Base-by-base conservation (phyloP, 2,329 filamentous ascomycete genomes). In the Chrysosporium keratinophilum region DNA sequence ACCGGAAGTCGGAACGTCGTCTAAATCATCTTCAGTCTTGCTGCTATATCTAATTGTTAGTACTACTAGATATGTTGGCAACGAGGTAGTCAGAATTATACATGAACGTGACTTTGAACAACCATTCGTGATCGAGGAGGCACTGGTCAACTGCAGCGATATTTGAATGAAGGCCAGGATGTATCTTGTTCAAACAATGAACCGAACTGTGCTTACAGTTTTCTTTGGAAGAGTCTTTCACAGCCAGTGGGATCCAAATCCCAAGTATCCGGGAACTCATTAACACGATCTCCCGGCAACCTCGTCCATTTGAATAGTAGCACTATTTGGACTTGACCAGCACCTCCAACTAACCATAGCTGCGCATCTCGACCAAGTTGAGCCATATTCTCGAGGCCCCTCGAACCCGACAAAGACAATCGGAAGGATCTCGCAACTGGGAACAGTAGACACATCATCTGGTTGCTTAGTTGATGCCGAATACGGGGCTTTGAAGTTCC, bases 381-480 rank as follows among this genome's bases (percentile, higher is more conserved):
- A 1, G 33, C 9, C 2, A 41, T 34, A 34, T 19, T 35, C 40
- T 58, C n/a, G n/a, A n/a, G n/a, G n/a, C 52, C 17, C 28, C 23
- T 55, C 55, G 57, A 44, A 48, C 45, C 55, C 55, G 10, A 55
- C 34, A 6, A 41, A 55, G 7, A 58, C 41, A 19, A 52, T 43
- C 15, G 55, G 55, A 20, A 56, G 14, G 9, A 34, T 3, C 12
- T 47, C n/a, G 19, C 46, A 31, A 5, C 14, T 2, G 14, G 33
- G 39, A 5, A 51, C n/a, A 46, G 47, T 50, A 11, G 23, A 39
- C 46, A 50, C 33, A 17, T 56, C 55, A 10, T n/a, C n/a, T n/a
- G 55, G 55, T 28, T 56, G 34, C 19, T 56, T 56, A 10, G 4
- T n/a, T n/a, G 51, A 56, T 7, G 15, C 47, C 15, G 45, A 33